Conservation (phyloP, 495 filamentous ascomycete species). For the Lasiosphaeria hispida region DNA sequence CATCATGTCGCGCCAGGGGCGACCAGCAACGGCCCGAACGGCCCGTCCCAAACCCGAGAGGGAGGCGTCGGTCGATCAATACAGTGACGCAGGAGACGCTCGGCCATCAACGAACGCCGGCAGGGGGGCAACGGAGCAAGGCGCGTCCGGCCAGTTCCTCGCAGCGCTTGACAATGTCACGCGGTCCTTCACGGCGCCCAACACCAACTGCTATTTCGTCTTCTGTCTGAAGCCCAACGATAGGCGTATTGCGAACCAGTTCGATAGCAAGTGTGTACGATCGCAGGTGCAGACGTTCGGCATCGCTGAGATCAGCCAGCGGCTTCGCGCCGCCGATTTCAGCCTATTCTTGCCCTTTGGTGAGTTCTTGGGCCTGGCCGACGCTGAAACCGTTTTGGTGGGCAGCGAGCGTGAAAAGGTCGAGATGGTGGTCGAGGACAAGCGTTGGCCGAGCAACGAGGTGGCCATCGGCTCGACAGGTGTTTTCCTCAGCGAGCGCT, state of each 20-base stretch:
- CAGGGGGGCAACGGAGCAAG: conserved; percentile 56
- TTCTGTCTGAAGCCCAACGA: conserved; percentile 98
- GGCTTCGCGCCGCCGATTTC: conserved; percentile 89
- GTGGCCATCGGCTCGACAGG: conserved; percentile 87
- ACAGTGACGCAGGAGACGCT: conserved; percentile 49
- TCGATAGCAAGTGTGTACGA: conserved; percentile 96
- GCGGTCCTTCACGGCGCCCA: conserved; percentile 72
- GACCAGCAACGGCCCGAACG: conserved; percentile 42
- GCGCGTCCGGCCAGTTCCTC: conserved; percentile 89
- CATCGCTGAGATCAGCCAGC: conserved; percentile 93
- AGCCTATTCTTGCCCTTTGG: conserved; percentile 93
- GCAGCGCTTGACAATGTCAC: conserved; percentile 85
- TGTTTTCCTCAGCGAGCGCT: conserved; percentile 91
- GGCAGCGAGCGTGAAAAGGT: conserved; percentile 92
- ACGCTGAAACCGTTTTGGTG: conserved; percentile 77
- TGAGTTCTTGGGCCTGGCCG: conserved; percentile 87
- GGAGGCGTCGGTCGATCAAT: conserved; percentile 41
- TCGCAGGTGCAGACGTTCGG: conserved; percentile 93
- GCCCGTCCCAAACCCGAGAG: conserved; percentile 38
- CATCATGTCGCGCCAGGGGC: conserved; percentile 66
- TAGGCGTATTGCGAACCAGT: conserved; percentile 94
- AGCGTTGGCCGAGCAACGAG: conserved; percentile 88
- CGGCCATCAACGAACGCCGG: conserved; percentile 33
- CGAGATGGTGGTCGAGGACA: conserved; percentile 82
- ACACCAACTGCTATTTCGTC: conserved; percentile 90